Evolutionary conservation across 2,329 filamentous ascomycete genomes (phyloP).

Genomic region (Trichoderma afroharzianum): DNA sequence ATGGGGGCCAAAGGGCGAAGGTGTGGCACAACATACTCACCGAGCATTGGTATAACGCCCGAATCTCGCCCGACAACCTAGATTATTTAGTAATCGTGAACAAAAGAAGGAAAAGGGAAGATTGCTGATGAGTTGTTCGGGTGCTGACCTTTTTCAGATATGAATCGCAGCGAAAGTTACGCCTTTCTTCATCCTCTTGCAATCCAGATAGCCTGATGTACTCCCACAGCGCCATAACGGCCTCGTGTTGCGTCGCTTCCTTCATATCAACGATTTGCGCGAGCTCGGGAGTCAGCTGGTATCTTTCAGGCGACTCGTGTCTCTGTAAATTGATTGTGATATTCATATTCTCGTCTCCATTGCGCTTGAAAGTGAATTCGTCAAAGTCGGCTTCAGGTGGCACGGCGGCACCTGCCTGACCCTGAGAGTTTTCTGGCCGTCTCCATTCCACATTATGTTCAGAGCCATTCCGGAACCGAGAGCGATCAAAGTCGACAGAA

Average conservation of each 20-base stretch:
- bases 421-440: constrained; percentile 63
- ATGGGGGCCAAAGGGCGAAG: constrained; percentile 77
- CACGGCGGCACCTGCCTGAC: constrained; percentile 33
- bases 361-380: constrained; percentile 84
- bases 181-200: constrained; percentile 92
- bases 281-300: constrained; percentile 71
- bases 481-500: constrained; percentile 67
- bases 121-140: background rate
- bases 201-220: constrained; percentile 83
- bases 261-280: constrained; percentile 81
- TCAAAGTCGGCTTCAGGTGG: constrained; percentile 77
- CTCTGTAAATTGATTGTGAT: constrained; percentile 82
- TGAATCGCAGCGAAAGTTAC: constrained; percentile 87
- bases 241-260: constrained; percentile 82
- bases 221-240: constrained; percentile 91
- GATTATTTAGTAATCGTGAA: background rate
- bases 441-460: constrained; percentile 77
- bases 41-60: constrained; percentile 81
- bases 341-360: constrained; percentile 88
- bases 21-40: constrained; percentile 75
- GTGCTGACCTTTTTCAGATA: constrained; percentile 66
- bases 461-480: constrained; percentile 51
- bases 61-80: constrained; percentile 72
- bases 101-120: background rate
- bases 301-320: constrained; percentile 83